Base-by-base conservation (phyloP, 257 asterid genomes). In the Cynanchum wilfordii region DNA sequence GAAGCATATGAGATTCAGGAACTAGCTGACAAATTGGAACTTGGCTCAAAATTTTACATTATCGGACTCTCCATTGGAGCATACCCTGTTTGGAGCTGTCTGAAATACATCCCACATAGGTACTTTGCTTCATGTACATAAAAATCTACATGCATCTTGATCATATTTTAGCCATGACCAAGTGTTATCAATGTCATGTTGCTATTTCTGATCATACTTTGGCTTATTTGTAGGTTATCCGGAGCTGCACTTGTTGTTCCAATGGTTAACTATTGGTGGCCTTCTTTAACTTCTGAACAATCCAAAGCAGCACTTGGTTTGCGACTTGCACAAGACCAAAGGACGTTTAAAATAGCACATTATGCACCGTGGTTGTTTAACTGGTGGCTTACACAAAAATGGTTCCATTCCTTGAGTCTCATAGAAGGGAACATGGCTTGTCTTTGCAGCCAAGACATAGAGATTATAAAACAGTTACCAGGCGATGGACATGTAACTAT, bases 301-400 rank as follows among this genome's bases (percentile, higher is more conserved):
- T 78, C 89, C 6, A 79, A 79, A 54, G 74, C 81, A 73, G 80
- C 81, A 50, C 55, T 93, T 7, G 78, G 75, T 25, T 69, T 9
- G 71, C 66, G 75, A 30, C 85, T 78, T 69, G 57, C 66, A 29
- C 82, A 83, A 62, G 91, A 87, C 60, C 90, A 72, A 40, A 70
- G 87, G 87, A 64, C 93, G 29, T 80, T 90, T 64, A 82, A 85
- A 12, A 73, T 87, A 44, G 98, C 87, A 11, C 97, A 76, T 79
- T 82, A 89, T 56, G 74, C 95, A 45, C 97, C 98, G 1, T 91
- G 92, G 94, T 79, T 93, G 70, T 66, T 89, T 7, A 22, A 91
- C 79, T 89, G 92, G 94, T 93, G 96, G 96, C 84, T 93, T 95
- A 89, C 91, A 74, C 98, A 89, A 75, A 88, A 88, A 74, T 84